Evolutionary conservation across 768 basidiomycete species (phyloP).

Genomic region (Termitomyces sp.): DNA sequence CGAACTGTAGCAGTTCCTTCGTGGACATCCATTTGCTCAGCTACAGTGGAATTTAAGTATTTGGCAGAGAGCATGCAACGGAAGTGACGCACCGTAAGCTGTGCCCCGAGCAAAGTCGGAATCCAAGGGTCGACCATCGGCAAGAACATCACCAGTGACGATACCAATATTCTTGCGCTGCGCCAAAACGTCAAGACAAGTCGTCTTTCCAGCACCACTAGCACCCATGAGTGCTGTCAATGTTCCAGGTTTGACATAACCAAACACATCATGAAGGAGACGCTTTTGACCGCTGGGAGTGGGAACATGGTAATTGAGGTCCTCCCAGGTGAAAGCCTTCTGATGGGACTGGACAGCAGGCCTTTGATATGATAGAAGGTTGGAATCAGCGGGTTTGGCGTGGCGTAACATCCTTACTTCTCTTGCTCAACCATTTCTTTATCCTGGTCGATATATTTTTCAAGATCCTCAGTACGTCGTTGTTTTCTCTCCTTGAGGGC

Average conservation of each 20-base stretch:
- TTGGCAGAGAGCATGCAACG: constrained; percentile 18
- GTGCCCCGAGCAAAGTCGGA: constrained; percentile 59
- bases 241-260: constrained; percentile 85
- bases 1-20: constrained; percentile 79
- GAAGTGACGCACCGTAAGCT: constrained; percentile 57
- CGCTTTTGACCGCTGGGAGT: constrained; percentile 54
- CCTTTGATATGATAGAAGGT: not conserved
- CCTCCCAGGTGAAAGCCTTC: constrained; percentile 80
- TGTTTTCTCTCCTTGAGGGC: constrained; percentile 50
- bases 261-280: constrained; percentile 72
- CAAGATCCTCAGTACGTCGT: constrained; percentile 26
- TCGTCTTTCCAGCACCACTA: constrained; percentile 79
- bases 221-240: constrained; percentile 88
- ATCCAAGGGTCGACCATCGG: constrained; percentile 61
- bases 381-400: not conserved
- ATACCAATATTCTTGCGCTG: constrained; percentile 72
- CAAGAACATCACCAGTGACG: constrained; percentile 57
- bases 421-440: constrained; percentile 6
- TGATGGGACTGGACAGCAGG: constrained; percentile 21
- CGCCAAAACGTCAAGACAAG: constrained; percentile 70
- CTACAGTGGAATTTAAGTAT: constrained; percentile 27
- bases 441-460: constrained; percentile 16
- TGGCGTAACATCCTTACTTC: not conserved
- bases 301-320: constrained; percentile 73
- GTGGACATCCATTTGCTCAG: constrained; percentile 86